Base-by-base conservation (phyloP, 768 basidiomycete species). In the Podaxis mareebaensis region DNA sequence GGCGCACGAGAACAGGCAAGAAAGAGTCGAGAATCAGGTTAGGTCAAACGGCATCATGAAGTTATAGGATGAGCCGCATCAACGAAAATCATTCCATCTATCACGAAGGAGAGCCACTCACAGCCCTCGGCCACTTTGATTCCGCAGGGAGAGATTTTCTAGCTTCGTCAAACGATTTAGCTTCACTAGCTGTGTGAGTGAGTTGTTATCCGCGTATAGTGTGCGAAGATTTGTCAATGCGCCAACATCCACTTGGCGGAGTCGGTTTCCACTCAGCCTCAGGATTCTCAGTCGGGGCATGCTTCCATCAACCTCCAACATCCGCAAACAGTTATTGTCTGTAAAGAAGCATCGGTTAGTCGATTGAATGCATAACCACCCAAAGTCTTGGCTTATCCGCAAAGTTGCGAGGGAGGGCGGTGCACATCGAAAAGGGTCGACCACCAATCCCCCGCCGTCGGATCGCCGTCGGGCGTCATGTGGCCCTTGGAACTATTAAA, bases 151-250 rank as follows among this genome's bases (percentile, higher is more conserved):
- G 57, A 99, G 80, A 70, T 94, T 94, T 76, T 98, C 95, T 71
- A 99, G 78, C 75, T 86, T 91, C 56, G 73, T 76, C 68, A 92
- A 76, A 15, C 84, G 80, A 65, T 84, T 81, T 70, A 85, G 71
- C 73, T 84, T 85, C 52, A 69, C 74, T 55, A 91, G 72, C 53
- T 77, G 71, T 36, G 73, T 76, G 36, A 93, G 79, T 44, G 74
- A 74, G 72, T 97, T 96, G 74, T 89, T 88, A 80, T 99, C 97
- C 75, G 92, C 86, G 74, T 97, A 98, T 13, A 99, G 84, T 72
- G 93, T 96, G 67, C 95, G 86, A 69, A 98, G 76, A 73, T 87
- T 88, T 2, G 85, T 78, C 72, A 92, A 85, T 39, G 79, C 75
- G 38, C 81, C 81, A 67, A 83, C 82, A 70, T 93, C 82, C 61